These are phyloP conservation scores for Microsporum canis DNA, from an alignment of 2,329 filamentous ascomycete genomes.

Conservation along the genomic window DNA sequence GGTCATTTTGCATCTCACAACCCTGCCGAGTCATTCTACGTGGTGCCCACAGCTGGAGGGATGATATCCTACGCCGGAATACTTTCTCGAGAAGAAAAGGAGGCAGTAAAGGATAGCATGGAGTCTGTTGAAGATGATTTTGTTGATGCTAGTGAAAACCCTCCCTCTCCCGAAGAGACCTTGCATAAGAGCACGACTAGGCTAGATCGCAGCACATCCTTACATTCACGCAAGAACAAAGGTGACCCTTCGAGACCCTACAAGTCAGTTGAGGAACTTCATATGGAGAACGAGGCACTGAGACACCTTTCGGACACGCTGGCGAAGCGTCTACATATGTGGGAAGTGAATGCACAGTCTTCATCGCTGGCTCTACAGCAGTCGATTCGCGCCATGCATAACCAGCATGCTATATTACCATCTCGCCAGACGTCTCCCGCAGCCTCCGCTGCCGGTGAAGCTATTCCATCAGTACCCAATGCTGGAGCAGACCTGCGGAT, in stretches of 20 bases:
- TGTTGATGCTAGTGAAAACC: slow-evolving; percentile 70
- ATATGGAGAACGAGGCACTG: slow-evolving; percentile 75
- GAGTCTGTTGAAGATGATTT: slow-evolving; percentile 75
- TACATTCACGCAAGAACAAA: slow-evolving; percentile 7
- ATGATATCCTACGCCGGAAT: slow-evolving; percentile 92
- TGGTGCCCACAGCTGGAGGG: slow-evolving; percentile 82
- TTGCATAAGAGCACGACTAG: neutral
- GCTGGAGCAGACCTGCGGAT: slow-evolving; percentile 43
- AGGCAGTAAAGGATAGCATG: slow-evolving; percentile 35
- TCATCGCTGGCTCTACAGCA: slow-evolving; percentile 78
- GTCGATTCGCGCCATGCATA: slow-evolving; percentile 49
- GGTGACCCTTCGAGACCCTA: slow-evolving; percentile 20
- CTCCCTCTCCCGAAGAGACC: slow-evolving; percentile 35
- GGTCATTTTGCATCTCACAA: slow-evolving; percentile 51
- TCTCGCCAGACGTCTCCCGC: slow-evolving; percentile 22
- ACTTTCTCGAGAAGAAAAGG: slow-evolving; percentile 44
- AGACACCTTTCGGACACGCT: slow-evolving; percentile 79
- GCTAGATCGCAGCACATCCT: slow-evolving; percentile 22
- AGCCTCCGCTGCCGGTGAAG: slow-evolving; percentile 16
- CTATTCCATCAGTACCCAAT: slow-evolving; percentile 11
- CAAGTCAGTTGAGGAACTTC: slow-evolving; percentile 76
- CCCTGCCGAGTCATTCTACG: slow-evolving; percentile 66
- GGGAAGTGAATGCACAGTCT: slow-evolving; percentile 83
- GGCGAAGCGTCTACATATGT: slow-evolving; percentile 77
- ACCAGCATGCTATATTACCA: slow-evolving; percentile 22